Evolutionary conservation across 371 early-diverging fungal genomes (phyloP), one percentile per base, ranked within the genome.

Genomic region (Rhizopus arrhizus): DNA sequence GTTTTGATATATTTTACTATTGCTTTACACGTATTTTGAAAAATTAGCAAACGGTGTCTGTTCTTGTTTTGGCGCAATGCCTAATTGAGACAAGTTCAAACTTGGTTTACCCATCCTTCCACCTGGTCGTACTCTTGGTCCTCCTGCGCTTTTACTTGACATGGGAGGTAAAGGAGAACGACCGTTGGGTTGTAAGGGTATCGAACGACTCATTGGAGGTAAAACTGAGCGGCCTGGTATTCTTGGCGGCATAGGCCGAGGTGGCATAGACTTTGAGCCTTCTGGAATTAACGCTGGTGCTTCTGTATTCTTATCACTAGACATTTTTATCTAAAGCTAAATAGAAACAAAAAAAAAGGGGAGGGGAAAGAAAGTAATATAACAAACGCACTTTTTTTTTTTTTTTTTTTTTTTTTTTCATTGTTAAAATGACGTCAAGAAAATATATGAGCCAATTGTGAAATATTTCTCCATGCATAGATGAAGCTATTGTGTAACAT

Each of bases 1-100:
- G 5, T 5, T 43, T 15, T 43, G 13, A 13, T 43, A n/a, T 43
- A 13, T 11, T 36, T 11, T 9, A 36, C 6, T 6, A 9, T 36
- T 38, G 32, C 72, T 81, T 66, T 83, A 86, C 87, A 89, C 87
- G 64, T 84, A 87, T 76, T 79, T 83, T n/a, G 88, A 84, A 62
- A 89, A 89, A 59, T 84, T 86, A 29, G 85, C 70, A 69, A 89
- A 89, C 7, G 86, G 87, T 2, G 87, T 82, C 34, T 81, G 78
- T 42, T 72, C 67, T 33, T 64, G 73, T 48, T 70, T 73, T 0
- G 71, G 59, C 9, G 70, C 64, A 31, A 74, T 51, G 34, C 75
- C 76, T 4, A 78, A 59, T 47, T 78, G 79, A 11, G 76, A 64
- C 33, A 80, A 53, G 42, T 77, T 77, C 42, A 80, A 59, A 2